A percentile compares a stretch with the other conserved stretches of the same genome.
These are phyloP conservation scores for Coemansia javaensis DNA, from an alignment of 192 early-diverging fungal genomes.

Conservation along the genomic window DNA sequence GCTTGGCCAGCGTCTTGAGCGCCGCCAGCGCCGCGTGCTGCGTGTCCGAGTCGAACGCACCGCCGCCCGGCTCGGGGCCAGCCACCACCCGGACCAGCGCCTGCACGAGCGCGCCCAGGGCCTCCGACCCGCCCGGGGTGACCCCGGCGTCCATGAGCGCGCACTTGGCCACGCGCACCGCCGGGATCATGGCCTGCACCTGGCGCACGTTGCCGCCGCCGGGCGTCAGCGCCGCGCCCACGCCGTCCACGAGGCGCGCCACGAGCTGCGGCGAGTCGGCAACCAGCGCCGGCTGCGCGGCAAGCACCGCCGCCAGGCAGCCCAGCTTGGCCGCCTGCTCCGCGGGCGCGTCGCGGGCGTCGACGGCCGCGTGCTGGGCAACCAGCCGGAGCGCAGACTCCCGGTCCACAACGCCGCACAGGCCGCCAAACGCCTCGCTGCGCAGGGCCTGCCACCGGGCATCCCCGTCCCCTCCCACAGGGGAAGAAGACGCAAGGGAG, in stretches of 20 bases:
- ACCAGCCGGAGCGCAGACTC: slow-evolving; percentile 17
- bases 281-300: slow-evolving; percentile 50
- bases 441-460: slow-evolving; percentile 22
- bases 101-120: slow-evolving; percentile 1
- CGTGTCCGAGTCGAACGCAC: slow-evolving; percentile 30
- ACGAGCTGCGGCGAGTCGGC: slow-evolving; percentile 59
- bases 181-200: slow-evolving; percentile 23
- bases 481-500: no score
- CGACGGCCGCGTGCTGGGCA: slow-evolving; percentile 13
- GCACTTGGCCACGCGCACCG: slow-evolving; percentile 19
- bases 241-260: slow-evolving; percentile 54
- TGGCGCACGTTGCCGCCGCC: slow-evolving; percentile 28
- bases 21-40: slow-evolving; percentile 53
- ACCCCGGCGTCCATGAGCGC: slow-evolving; percentile 15
- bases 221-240: slow-evolving; percentile 57
- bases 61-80: slow-evolving; percentile 13
- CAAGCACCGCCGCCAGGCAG: slow-evolving; percentile 68
- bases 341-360: slow-evolving; percentile 3
- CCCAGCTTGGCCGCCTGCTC: slow-evolving; percentile 66
- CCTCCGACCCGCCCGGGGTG: background rate
- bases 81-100: slow-evolving; percentile 25
- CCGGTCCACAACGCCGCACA: slow-evolving; percentile 23
- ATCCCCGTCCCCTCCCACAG: slow-evolving; percentile 6
- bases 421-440: slow-evolving; percentile 29
- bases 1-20: slow-evolving; percentile 56